A percentile compares a stretch with the other conserved stretches of the same genome.
These are phyloP conservation scores for Cercospora zeae-maydis DNA, from an alignment of 2,329 filamentous ascomycete genomes.

Conservation along the genomic window DNA sequence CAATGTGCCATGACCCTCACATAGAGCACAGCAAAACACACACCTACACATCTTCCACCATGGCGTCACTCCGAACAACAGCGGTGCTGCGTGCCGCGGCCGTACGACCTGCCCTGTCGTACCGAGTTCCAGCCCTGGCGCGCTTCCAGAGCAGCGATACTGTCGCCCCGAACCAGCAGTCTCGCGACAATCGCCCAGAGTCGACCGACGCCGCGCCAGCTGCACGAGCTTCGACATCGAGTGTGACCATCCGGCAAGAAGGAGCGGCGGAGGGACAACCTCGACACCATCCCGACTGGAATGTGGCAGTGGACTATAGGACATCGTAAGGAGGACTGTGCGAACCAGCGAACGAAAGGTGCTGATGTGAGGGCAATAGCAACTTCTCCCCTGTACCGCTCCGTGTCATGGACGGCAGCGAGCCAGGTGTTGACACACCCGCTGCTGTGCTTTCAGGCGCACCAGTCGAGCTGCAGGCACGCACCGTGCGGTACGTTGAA, in stretches of 20 bases:
- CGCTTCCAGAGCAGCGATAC: constrained; percentile 20
- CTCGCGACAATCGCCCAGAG: constrained; percentile 14
- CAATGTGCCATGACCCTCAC: constrained; percentile 16
- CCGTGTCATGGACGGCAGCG: constrained; percentile 84
- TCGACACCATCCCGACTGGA: constrained; percentile 76
- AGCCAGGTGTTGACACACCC: constrained; percentile 68
- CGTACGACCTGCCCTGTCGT: constrained; percentile 27
- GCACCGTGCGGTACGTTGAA: constrained; percentile 75
- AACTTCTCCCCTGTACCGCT: constrained; percentile 88
- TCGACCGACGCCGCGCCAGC: constrained; percentile 17
- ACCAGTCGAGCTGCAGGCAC: constrained; percentile 86
- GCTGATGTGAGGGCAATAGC: constrained; percentile 48
- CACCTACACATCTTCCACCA: constrained; percentile 11
- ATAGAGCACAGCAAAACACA: constrained; percentile 6
- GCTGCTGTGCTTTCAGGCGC: constrained; percentile 88
- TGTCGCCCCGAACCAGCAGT: constrained; percentile 17
- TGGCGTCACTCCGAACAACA: constrained; percentile 36
- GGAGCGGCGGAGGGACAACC: constrained; percentile 49
- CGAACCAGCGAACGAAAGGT: background rate
- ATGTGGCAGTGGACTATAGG: constrained; percentile 75
- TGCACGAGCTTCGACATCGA: constrained; percentile 14
- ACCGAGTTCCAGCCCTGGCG: constrained; percentile 23
- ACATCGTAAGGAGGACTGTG: constrained; percentile 64
- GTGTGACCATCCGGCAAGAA: constrained; percentile 51
- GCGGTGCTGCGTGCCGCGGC: constrained; percentile 40